Conservation (phyloP, 306 rosid genomes). For the Potentilla sterilis region DNA sequence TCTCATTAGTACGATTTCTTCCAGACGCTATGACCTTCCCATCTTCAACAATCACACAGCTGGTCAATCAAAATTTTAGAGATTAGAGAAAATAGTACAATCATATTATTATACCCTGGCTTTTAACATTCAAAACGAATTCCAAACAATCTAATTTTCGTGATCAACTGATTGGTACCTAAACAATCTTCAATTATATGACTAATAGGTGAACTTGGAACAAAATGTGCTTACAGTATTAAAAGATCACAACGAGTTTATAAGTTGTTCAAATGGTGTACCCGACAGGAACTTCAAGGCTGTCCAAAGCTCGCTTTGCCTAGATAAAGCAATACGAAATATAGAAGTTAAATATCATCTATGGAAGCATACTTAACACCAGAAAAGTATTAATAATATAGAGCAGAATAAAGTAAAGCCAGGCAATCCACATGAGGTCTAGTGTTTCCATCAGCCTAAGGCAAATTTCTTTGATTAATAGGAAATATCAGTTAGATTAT, state of each 20-base stretch:
- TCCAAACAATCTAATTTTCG: no score
- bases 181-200: conserved; percentile 2
- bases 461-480: neutral
- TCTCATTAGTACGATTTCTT: conserved; percentile 80
- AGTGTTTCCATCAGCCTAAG: neutral
- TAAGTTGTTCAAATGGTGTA: conserved; percentile 27
- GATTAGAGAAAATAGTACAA: no score
- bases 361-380: neutral
- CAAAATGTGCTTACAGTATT: neutral
- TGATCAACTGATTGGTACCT: neutral
- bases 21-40: conserved; percentile 74
- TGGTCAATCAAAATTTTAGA: conserved; percentile 31
- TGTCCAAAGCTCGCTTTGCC: conserved; percentile 68
- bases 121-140: no score
- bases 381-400: neutral
- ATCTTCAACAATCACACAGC: conserved; percentile 79
- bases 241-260: neutral
- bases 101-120: no score
- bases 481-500: neutral
- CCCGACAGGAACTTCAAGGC: conserved; percentile 95
- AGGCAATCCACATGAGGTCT: neutral
- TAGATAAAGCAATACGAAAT: conserved; percentile 27
- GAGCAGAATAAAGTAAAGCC: neutral
- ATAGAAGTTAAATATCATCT: conserved; percentile 2
- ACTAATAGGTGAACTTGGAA: neutral